phyloP scores from a whole-genome alignment of 495 filamentous ascomycete genomes.

The Penicillium egyptiacum region DNA sequence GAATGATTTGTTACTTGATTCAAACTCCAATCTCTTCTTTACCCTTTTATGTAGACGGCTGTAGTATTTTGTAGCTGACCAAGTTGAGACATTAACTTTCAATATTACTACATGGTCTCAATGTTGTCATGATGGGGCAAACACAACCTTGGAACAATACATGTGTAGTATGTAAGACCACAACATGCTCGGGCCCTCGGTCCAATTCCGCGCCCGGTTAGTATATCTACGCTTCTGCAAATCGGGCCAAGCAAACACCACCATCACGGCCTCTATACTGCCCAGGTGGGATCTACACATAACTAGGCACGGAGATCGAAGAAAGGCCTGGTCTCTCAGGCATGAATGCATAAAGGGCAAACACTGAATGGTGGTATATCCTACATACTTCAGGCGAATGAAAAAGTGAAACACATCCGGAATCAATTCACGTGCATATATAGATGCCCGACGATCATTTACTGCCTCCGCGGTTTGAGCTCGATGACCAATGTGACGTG shows the following conservation, averaged over 20 bases:
- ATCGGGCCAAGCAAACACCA: too few species aligned
- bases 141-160: too few species aligned
- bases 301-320: background rate
- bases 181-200: too few species aligned
- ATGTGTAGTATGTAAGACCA: too few species aligned
- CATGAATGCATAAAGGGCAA: background rate
- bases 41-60: background rate
- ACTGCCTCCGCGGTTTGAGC: background rate
- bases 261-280: too few species aligned
- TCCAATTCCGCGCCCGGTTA: too few species aligned
- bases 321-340: background rate
- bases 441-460: background rate
- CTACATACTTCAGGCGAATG: background rate
- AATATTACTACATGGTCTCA: too few species aligned
- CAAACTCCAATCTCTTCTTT: background rate
- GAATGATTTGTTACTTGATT: background rate
- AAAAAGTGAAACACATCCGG: background rate
- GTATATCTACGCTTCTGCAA: too few species aligned
- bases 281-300: background rate
- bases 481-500: conserved; percentile 3
- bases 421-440: background rate
- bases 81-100: background rate
- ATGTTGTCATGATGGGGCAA: too few species aligned
- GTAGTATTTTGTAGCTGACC: background rate
- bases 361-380: background rate